Percentiles rank a stretch among this genome's conserved stretches.
phyloP scores from a whole-genome alignment of 1,284 basidiomycete species.

The Leccinum solheimii region DNA sequence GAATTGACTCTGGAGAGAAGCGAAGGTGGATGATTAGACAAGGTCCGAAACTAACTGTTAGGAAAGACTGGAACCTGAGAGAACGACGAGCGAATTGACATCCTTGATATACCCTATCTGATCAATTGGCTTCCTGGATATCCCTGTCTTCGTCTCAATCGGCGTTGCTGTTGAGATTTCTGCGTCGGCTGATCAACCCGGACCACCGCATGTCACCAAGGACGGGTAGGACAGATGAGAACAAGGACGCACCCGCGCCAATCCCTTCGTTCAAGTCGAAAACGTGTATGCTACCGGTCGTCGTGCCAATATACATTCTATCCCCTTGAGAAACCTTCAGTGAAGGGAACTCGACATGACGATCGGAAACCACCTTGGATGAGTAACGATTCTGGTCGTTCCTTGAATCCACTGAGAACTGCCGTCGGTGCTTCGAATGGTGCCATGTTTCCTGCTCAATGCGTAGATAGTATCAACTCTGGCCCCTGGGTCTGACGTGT shows the following conservation, averaged over 20 bases:
- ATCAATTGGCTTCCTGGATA: constrained; percentile 76
- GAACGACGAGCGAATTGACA: constrained; percentile 76
- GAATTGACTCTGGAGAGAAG: constrained; percentile 52
- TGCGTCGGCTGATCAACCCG: constrained; percentile 29
- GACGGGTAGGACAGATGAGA: neutral
- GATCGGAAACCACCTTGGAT: constrained; percentile 36
- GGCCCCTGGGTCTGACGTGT: neutral
- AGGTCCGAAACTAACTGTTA: neutral
- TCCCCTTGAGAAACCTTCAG: constrained; percentile 50
- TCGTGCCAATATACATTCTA: constrained; percentile 75
- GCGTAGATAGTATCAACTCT: neutral
- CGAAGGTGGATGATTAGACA: neutral
- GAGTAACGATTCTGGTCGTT: constrained; percentile 46
- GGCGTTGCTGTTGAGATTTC: constrained; percentile 44
- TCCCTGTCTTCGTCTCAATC: constrained; percentile 64
- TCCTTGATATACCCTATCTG: constrained; percentile 85
- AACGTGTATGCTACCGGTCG: constrained; percentile 67
- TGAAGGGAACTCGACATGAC: constrained; percentile 3
- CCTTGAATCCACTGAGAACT: constrained; percentile 47
- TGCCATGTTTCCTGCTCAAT: constrained; percentile 34
- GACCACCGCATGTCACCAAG: constrained; percentile 3
- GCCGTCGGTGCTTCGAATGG: constrained; percentile 44
- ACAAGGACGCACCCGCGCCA: constrained; percentile 38
- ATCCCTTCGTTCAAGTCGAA: constrained; percentile 51
- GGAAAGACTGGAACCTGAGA: constrained; percentile 63